These are phyloP conservation scores for Lojkania enalia DNA, from an alignment of 2,329 filamentous ascomycete genomes.

Conservation along the genomic window DNA sequence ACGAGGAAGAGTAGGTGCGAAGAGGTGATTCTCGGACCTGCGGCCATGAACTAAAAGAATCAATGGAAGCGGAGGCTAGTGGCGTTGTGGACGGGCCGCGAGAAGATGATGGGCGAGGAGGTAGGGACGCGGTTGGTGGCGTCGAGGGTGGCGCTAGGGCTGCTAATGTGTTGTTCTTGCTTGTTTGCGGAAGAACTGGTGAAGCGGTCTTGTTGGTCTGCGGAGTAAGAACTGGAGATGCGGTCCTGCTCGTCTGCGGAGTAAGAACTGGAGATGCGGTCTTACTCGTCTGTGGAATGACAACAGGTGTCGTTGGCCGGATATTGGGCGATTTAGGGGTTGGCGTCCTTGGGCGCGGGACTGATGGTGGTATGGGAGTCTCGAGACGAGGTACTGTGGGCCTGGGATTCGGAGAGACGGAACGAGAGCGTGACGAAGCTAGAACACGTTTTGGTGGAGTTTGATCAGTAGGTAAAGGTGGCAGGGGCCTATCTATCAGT, in stretches of 20 bases:
- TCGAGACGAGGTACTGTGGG: neutral
- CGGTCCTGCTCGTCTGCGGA: neutral
- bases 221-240: constrained; percentile 2
- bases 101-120: constrained; percentile 6
- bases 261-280: neutral
- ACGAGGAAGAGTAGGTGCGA: constrained; percentile 18
- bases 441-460: neutral
- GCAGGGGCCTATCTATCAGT: constrained; percentile 27
- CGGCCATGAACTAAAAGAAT: constrained; percentile 3
- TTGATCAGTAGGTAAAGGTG: constrained; percentile 23
- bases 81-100: constrained; percentile 11
- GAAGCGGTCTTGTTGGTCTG: neutral
- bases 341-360: neutral
- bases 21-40: constrained; percentile 8
- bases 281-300: neutral
- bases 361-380: neutral
- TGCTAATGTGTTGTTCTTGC: neutral
- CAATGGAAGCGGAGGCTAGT: constrained; percentile 12
- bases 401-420: neutral
- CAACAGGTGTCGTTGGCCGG: no score
- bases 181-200: neutral
- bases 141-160: constrained; percentile 2
- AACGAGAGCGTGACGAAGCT: neutral
- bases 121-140: neutral
- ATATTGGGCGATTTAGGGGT: neutral